Percentiles rank a stretch among this genome's conserved stretches.
phyloP scores from a whole-genome alignment of 1,139 yeast genomes.

The Yamadazyma mexicana region DNA sequence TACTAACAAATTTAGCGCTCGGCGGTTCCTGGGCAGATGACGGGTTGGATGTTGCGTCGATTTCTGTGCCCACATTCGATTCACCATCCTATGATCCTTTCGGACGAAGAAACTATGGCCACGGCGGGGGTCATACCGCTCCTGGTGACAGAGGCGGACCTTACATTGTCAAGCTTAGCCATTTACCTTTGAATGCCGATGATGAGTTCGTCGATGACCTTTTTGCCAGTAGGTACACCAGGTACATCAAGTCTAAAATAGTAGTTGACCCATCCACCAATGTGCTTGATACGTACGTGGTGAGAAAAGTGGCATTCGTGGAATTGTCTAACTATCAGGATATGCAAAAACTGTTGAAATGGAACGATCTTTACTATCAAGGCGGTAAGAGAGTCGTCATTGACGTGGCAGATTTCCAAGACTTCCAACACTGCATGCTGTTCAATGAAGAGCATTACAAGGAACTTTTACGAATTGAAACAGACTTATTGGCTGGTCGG shows the following conservation, averaged over 20 bases:
- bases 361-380: slow-evolving; percentile 46
- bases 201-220: slow-evolving; percentile 43
- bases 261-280: slow-evolving; percentile 44
- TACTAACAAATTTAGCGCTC: slow-evolving; percentile 31
- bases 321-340: slow-evolving; percentile 52
- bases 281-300: slow-evolving; percentile 38
- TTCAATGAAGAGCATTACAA: slow-evolving; percentile 38
- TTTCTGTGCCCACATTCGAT: slow-evolving; percentile 52
- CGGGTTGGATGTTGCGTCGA: slow-evolving; percentile 67
- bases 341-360: slow-evolving; percentile 43
- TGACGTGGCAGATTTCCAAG: slow-evolving; percentile 49
- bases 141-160: slow-evolving; percentile 48
- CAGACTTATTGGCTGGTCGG: slow-evolving; percentile 29
- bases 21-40: slow-evolving; percentile 81
- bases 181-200: slow-evolving; percentile 45
- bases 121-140: slow-evolving; percentile 9
- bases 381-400: slow-evolving; percentile 42
- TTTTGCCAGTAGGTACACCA: slow-evolving; percentile 43
- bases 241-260: slow-evolving; percentile 40
- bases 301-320: slow-evolving; percentile 61
- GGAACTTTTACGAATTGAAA: slow-evolving; percentile 32
- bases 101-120: slow-evolving; percentile 10
- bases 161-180: slow-evolving; percentile 54
- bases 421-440: slow-evolving; percentile 46
- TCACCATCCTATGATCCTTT: slow-evolving; percentile 12